These are phyloP conservation scores for Sporothrix globosa DNA, from an alignment of 2,329 filamentous ascomycete genomes.

Conservation along the genomic window DNA sequence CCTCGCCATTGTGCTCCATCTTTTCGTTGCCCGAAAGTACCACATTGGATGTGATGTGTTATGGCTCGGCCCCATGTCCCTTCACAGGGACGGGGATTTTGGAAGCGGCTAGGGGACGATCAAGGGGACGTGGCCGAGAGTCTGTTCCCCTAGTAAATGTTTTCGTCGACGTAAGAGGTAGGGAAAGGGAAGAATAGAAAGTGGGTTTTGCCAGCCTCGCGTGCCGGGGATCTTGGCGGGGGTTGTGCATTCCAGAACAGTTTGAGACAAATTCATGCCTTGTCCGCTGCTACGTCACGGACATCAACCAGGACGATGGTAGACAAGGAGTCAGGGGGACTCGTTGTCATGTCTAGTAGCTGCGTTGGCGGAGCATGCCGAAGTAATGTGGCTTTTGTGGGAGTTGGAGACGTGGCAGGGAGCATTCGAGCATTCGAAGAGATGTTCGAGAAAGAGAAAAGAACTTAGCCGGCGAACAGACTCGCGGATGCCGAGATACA, in stretches of 20 bases:
- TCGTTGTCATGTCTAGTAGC: neutral
- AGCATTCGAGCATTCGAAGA: neutral
- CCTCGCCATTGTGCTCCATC: neutral
- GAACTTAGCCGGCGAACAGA: neutral
- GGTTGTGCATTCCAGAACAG: conserved; percentile 31
- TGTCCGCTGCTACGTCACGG: neutral
- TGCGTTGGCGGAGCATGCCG: too few species aligned
- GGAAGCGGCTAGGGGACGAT: conserved; percentile 24
- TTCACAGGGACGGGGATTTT: conserved; percentile 23
- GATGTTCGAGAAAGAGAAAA: neutral
- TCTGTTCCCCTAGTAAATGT: neutral
- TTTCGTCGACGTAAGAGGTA: neutral
- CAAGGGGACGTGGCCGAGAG: neutral
- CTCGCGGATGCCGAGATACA: neutral
- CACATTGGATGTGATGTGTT: neutral
- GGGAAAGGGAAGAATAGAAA: neutral
- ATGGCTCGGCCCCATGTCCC: neutral
- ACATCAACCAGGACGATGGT: conserved; percentile 11
- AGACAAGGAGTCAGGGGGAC: conserved; percentile 2
- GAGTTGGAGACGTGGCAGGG: neutral
- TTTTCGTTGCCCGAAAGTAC: neutral
- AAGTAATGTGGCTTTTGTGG: too few species aligned
- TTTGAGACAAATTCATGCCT: conserved; percentile 27
- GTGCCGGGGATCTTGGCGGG: conserved; percentile 2
- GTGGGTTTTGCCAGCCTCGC: conserved; percentile 13